Base-by-base conservation (phyloP, 441 rosid species). In the Euphorbia celastroides region DNA sequence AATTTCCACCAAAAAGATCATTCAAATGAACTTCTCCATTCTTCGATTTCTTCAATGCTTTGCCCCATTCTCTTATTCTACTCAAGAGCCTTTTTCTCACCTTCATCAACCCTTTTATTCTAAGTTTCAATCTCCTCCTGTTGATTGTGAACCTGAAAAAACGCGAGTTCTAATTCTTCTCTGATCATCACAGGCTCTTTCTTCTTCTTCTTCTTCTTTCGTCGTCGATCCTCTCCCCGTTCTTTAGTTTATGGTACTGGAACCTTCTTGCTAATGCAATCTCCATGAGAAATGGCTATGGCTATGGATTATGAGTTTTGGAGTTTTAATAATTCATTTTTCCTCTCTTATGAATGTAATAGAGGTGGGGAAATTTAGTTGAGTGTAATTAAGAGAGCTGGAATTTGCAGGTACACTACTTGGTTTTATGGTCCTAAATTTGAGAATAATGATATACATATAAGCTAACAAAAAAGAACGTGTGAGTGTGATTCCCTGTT, bases 1-100 rank as follows among this genome's bases (percentile, higher is more conserved):
- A 73, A 69, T 73, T 82, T 61, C 80, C 83, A 59, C 80, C 75
- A 23, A 79, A 73, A 51, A 82, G 77, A 64, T 77, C 77, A 32
- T 71, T 69, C 64, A 71, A 44, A 62, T 79, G 77, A 69, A 54
- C 70, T 67, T 65, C 2, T 38, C 44, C 81, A 64, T 69, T 62
- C 83, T 79, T 71, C 75, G 77, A 26, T 58, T 79, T 75, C 75
- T 75, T 67, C 67, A 67, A 64, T 26, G 80, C 75, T 22, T 44
- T 72, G 4, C 23, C 25, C 71, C 73, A 73, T 0, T 64, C 26
- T 12, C 30, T 66, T 9, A 41, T 60, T 38, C 70, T 56, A 10
- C 12, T 23, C 1, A 66, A 2, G 5, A 57, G 16, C 62, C 62
- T 56, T 38, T 19, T 2, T 38, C 41, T 66, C 27, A 22, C 48